Base-by-base conservation (phyloP, 2,329 filamentous ascomycete species). In the Cadophora sp. region DNA sequence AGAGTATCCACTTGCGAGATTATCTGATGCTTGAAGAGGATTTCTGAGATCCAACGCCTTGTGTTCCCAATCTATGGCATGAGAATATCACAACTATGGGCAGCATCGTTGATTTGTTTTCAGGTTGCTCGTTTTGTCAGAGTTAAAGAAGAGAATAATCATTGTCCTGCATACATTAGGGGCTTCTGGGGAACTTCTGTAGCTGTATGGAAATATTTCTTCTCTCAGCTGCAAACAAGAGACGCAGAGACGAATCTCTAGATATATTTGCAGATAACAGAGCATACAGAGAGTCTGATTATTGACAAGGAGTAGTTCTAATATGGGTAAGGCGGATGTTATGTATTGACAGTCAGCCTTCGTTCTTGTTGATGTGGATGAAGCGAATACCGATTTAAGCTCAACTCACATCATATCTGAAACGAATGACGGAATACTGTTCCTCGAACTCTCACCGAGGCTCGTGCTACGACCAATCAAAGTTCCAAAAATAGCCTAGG, bases 341-440 rank as follows among this genome's bases (percentile, higher is more conserved):
- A 1, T 19, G n/a, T 5, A 2, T 27, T 59, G 56, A 40, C 4
- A 19, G 14, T 9, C 31, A 19, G n/a, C 11, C 16, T 56, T n/a
- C 12, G 31, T 26, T 43, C 9, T 59, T 40, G 34, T 59, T 40
- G 56, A 59, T 37, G 2, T 40, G 14, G 12, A 14, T n/a, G 56
- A 59, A 19, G 22, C 31, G 29, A 40, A 26, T 27, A 16, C 34
- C 34, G 34, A 37, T 24, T 58, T 58, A 58, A 59, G 56, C 56
- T 59, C 22, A 59, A 26, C 43, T 43, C 22, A 4, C 16, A 46
- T 34, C 27, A 40, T 40, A 59, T 59, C 56, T 59, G 56, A 59
- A 59, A 59, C 56, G 56, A 40, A 59, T 59, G 56, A 59, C 56
- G 56, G 22, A 59, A 43, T 37, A n/a, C n/a, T n/a, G n/a, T n/a